Conservation (phyloP, 1,284 basidiomycete genomes). For the Sporisorium sorghi region DNA sequence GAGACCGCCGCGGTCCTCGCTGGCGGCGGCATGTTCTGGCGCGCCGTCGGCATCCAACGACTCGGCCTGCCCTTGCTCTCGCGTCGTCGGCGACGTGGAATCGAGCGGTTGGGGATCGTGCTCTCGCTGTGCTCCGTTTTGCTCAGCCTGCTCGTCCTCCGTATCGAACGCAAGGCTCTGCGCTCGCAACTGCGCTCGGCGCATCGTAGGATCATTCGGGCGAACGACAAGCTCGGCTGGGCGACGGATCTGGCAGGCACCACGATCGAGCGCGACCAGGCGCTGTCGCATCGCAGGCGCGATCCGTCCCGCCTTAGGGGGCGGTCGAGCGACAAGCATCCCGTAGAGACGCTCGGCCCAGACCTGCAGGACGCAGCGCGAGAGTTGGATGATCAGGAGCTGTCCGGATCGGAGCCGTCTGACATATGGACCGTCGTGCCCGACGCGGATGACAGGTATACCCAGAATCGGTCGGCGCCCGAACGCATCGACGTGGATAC, state of each 20-base stretch:
- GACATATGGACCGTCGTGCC: constrained; percentile 33
- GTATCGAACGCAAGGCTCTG: constrained; percentile 21
- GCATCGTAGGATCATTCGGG: constrained; percentile 41
- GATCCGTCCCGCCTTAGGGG: constrained; percentile 14
- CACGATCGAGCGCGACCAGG: constrained; percentile 22
- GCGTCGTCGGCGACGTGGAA: constrained; percentile 46
- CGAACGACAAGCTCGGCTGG: constrained; percentile 50
- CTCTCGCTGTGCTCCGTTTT: constrained; percentile 48
- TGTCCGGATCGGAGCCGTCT: constrained; percentile 13
- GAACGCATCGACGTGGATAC: constrained; percentile 11
- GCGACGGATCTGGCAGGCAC: constrained; percentile 28
- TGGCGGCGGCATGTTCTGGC: constrained; percentile 59
- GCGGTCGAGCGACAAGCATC: not conserved
- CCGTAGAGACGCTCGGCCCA: constrained; percentile 23
- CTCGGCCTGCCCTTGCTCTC: constrained; percentile 35
- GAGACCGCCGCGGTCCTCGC: constrained; percentile 53
- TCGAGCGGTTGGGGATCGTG: constrained; percentile 56
- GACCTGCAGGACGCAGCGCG: constrained; percentile 27
- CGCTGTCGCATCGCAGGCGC: constrained; percentile 26
- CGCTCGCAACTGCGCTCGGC: constrained; percentile 32
- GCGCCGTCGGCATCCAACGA: constrained; percentile 45
- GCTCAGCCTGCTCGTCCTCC: constrained; percentile 27
- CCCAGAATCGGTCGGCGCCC: not conserved
- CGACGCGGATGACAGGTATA: constrained; percentile 13
- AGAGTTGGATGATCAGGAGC: constrained; percentile 28